Percentiles rank a stretch among this genome's conserved stretches.
These are phyloP conservation scores for Emydomyces testavorans DNA, from an alignment of 2,329 filamentous ascomycete species.

Conservation along the genomic window DNA sequence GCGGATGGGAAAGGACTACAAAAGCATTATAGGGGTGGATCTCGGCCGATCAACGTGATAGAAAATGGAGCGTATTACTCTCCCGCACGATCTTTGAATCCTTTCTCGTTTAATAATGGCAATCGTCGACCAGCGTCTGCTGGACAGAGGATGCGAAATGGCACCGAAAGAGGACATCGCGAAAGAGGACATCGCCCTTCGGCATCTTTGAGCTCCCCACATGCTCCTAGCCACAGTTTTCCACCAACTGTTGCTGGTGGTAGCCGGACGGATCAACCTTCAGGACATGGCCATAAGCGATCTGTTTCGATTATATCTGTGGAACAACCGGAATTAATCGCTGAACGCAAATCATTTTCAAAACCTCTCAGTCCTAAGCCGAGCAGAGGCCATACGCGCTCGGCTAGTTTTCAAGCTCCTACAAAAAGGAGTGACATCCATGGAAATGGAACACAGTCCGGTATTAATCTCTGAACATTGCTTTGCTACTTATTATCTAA, in stretches of 20 bases:
- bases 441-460: constrained; percentile 31
- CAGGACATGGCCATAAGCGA: constrained; percentile 54
- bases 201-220: constrained; percentile 33
- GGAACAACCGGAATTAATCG: constrained; percentile 38
- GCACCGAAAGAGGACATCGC: constrained; percentile 25
- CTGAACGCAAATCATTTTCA: constrained; percentile 25
- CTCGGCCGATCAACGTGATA: constrained; percentile 26
- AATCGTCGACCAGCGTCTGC: constrained; percentile 28
- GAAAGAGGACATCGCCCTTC: constrained; percentile 28
- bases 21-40: constrained; percentile 29
- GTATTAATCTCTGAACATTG: constrained; percentile 22
- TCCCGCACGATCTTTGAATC: constrained; percentile 29
- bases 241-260: constrained; percentile 21
- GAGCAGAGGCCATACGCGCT: constrained; percentile 57
- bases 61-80: constrained; percentile 31
- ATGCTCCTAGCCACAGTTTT: constrained; percentile 32
- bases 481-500: not conserved
- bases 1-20: constrained; percentile 24
- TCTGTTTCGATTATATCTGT: constrained; percentile 76
- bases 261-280: constrained; percentile 22
- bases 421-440: constrained; percentile 38
- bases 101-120: constrained; percentile 26
- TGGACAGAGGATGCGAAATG: constrained; percentile 23
- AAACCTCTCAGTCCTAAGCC: constrained; percentile 39
- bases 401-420: constrained; percentile 68